Conservation (phyloP, 2,329 filamentous ascomycete genomes). For the Ophiosphaerella korrae region DNA sequence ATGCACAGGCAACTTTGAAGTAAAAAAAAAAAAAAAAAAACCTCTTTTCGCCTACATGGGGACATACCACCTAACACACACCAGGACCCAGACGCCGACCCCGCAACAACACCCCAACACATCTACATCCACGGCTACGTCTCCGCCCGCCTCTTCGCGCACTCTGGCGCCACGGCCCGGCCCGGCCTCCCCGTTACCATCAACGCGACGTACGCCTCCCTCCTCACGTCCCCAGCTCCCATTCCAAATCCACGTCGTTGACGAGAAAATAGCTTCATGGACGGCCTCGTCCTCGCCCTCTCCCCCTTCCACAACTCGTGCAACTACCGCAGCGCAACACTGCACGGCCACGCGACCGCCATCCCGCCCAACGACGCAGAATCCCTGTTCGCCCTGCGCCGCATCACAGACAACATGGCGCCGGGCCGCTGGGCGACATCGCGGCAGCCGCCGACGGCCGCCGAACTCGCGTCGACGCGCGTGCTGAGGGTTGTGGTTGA, state of each 20-base stretch:
- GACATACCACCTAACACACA: too few relatives aligned
- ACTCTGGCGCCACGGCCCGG: not conserved
- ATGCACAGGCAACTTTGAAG: conserved; percentile 45
- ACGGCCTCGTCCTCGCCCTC: conserved; percentile 42
- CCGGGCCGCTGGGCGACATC: conserved; percentile 38
- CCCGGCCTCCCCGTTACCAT: conserved; percentile 32
- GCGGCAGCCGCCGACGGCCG: conserved; percentile 34
- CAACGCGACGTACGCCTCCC: conserved; percentile 31
- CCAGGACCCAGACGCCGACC: conserved; percentile 58
- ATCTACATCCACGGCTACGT: conserved; percentile 46
- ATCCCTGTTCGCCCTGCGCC: conserved; percentile 35
- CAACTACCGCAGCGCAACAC: conserved; percentile 42
- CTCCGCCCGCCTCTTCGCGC: conserved; percentile 65
- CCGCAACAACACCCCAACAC: conserved; percentile 52
- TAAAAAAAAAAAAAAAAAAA: too few relatives aligned
- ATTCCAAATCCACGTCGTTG: too few relatives aligned
- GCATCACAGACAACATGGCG: conserved; percentile 42
- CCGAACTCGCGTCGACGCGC: conserved; percentile 36
- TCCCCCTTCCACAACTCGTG: conserved; percentile 45
- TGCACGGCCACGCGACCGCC: conserved; percentile 12
- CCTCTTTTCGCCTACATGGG: too few relatives aligned
- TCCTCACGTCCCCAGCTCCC: too few relatives aligned
- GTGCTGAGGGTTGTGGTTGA: conserved; percentile 34
- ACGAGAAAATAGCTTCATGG: conserved; percentile 31
- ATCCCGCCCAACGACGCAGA: conserved; percentile 19